Evolutionary conservation across 768 basidiomycete genomes (phyloP), one percentile per base, ranked within the genome.

Genomic region (Gymnopilus dilepis): DNA sequence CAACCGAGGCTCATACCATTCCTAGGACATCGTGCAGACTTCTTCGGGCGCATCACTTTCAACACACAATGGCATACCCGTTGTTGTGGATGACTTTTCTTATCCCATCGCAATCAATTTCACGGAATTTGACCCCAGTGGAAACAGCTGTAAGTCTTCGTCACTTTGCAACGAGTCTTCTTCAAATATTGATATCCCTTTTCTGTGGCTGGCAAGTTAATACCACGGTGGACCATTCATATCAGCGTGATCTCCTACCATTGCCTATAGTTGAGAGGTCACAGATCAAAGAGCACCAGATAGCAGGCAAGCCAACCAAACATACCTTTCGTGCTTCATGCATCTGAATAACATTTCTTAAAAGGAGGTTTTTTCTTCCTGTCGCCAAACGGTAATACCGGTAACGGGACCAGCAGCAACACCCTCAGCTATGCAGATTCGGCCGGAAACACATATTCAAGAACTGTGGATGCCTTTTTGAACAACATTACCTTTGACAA

Each of bases 361-460:
- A 5, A 56, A 85, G 87, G 73, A 50, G 87, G 84, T 19, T 84
- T 82, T 72, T 84, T 86, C 72, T 73, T 74, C 15, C 65, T 76
- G 0, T 70, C 75, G 0, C 69, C 78, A 31, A 72, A 74, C 1
- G 84, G 85, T 15, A 87, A 85, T 69, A 73, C 72, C 11, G 89
- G 87, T 0, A 90, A 90, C 57, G 90, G 90, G 28, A 89, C 87
- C 6, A 90, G 78, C 73, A 84, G 82, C 73, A 92, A 92, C 70
- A 82, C 80, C 0, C 87, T 92, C 73, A 73, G 70, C 33, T 94
- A 91, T 69, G 64, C 71, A 11, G 89, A 92, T 70, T 65, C 66
- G 48, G 73, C 73, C 6, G 87, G 85, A 54, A 87, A 92, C 73
- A 90, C 89, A 0, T 93, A 81, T 72, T 72, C 73, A 58, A 79